Percentiles rank a stretch among this genome's conserved stretches.
phyloP scores from a whole-genome alignment of 768 basidiomycete genomes.

The Infundibulicybe gibba region DNA sequence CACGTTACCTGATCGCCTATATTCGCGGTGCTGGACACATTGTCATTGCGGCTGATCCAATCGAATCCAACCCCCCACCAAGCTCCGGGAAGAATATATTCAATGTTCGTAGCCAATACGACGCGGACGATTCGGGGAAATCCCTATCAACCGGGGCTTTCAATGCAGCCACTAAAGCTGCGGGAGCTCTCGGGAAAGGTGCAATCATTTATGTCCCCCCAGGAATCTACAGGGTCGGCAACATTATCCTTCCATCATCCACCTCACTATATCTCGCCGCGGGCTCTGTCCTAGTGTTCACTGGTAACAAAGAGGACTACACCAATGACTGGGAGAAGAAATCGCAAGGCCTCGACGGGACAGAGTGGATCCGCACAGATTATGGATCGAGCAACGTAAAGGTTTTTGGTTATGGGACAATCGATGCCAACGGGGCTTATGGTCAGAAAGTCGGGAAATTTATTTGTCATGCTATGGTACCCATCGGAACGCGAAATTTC shows the following conservation, averaged over 20 bases:
- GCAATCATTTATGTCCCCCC: conserved; percentile 12
- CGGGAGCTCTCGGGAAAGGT: conserved; percentile 2
- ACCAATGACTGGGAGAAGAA: conserved; percentile 9
- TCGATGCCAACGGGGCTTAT: conserved; percentile 9
- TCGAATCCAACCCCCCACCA: conserved; percentile 5
- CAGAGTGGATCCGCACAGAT: conserved; percentile 12
- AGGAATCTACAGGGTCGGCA: conserved; percentile 11
- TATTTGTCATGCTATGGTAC: conserved; percentile 7
- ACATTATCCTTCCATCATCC: conserved; percentile 13
- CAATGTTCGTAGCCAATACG: conserved; percentile 10
- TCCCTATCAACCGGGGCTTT: conserved; percentile 9
- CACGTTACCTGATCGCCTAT: conserved; percentile 4
- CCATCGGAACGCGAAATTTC: conserved; percentile 11
- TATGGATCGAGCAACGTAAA: conserved; percentile 12
- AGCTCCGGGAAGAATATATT: conserved; percentile 9
- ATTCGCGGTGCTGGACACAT: conserved; percentile 12
- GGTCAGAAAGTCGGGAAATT: conserved; percentile 6
- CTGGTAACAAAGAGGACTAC: conserved; percentile 8
- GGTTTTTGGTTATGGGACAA: conserved; percentile 13
- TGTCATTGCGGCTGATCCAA: conserved; percentile 12
- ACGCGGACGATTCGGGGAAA: conserved; percentile 8
- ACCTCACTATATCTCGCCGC: conserved; percentile 14
- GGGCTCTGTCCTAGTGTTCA: conserved; percentile 12
- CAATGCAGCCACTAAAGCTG: conserved; percentile 8
- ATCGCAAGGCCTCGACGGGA: conserved; percentile 9